Base-by-base conservation (phyloP, 2,329 filamentous ascomycete species). In the Monilinia laxa region DNA sequence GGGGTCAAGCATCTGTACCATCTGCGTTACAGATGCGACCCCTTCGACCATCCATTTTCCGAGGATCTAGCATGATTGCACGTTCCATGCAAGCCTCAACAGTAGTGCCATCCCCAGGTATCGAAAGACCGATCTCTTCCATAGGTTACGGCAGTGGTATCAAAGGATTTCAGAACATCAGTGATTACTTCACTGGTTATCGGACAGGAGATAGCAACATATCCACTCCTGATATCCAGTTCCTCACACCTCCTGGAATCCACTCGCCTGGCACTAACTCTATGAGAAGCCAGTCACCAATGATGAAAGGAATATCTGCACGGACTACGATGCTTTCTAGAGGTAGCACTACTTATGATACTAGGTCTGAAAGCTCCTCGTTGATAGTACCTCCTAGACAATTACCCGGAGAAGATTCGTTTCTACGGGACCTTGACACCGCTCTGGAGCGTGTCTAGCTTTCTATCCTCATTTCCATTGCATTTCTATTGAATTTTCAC, bases 201-300 rank as follows among this genome's bases (percentile, higher is more conserved):
- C 55, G 56, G 23, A 47, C 45, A 7, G 45, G 55, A 12, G 64
- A 65, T 28, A 65, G 64, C 11, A 59, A 59, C 4, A 42, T 38
- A 6, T 65, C 64, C 40, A 65, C 64, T 45, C 64, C 64, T 4
- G 64, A 65, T 35, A 18, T 65, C 9, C 64, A 62, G n/a, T 65
- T 52, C 28, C 57, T 65, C 4, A 65, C 55, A 4, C 64, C 64
- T n/a, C 64, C 64, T 23, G 45, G 64, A 3, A 23, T 65, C 4
- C 55, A 49, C 10, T 25, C 64, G 3, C 56, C 64, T 4, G 18
- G 55, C 10, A 11, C 49, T 7, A 38, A 28, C 3, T 60, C 64
- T 16, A 16, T 45, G 7, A 49, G 56, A 42, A 53, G 55, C 23
- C 56, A 35, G 38, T 62, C 64, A 3, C 56, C 64, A 1, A 45